These are phyloP conservation scores for Leccinum ochraceum DNA, from an alignment of 768 basidiomycete species.

Conservation along the genomic window DNA sequence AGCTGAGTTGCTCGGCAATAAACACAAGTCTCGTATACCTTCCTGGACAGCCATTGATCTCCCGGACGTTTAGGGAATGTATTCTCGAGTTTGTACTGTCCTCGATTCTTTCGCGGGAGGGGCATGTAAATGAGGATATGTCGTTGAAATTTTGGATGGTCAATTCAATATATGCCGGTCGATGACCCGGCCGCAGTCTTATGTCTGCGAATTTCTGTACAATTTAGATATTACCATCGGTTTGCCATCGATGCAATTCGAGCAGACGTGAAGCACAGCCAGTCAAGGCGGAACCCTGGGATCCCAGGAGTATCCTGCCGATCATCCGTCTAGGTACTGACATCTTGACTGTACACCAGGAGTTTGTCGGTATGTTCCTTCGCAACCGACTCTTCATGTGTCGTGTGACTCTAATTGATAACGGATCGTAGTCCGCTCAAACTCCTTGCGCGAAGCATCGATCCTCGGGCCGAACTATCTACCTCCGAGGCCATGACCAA, in stretches of 20 bases:
- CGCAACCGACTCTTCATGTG: not conserved
- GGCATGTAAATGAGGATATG: constrained; percentile 6
- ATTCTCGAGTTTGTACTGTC: not conserved
- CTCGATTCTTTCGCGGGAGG: not conserved
- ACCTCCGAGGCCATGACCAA: not conserved
- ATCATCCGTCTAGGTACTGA: not conserved
- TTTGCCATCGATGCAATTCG: not conserved
- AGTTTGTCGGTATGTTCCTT: not conserved
- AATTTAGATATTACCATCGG: not conserved
- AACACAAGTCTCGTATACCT: not conserved
- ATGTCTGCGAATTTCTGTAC: not conserved
- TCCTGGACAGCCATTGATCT: not conserved
- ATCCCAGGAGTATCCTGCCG: not conserved
- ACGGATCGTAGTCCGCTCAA: not conserved
- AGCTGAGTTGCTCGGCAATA: constrained; percentile 20
- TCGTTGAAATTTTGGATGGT: not conserved
- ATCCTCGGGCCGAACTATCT: not conserved
- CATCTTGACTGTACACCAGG: not conserved
- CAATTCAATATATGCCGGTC: not conserved
- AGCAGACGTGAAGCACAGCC: not conserved
- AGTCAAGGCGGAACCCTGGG: not conserved
- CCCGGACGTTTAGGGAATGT: not conserved
- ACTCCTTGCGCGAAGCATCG: not conserved
- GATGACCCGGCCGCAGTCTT: not conserved
- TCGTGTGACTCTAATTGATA: not conserved